Evolutionary conservation across 352 stramenopile genomes (phyloP).

Genomic region (Phytopythium litorale): DNA sequence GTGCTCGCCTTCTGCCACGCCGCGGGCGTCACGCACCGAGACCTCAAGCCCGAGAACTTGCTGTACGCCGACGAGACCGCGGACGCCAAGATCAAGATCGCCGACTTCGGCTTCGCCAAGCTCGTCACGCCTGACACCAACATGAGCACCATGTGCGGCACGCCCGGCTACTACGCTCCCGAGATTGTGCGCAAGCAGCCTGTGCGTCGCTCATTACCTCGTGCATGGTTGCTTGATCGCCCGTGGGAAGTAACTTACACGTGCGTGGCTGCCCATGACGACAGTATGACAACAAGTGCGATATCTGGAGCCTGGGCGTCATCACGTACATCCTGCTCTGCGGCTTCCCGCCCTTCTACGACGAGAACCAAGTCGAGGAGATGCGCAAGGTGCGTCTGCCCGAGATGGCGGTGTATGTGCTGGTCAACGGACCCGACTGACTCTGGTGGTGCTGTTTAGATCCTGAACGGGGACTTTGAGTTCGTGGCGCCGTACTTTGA

Average conservation of each 20-base stretch:
- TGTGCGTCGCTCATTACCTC: constrained; percentile 12
- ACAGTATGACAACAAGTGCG: constrained; percentile 93
- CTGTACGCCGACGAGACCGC: constrained; percentile 84
- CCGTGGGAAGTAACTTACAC: not conserved
- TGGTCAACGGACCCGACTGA: not conserved
- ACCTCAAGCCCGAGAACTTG: constrained; percentile 97
- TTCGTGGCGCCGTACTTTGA: constrained; percentile 94
- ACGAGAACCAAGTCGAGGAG: constrained; percentile 86
- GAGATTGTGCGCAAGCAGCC: constrained; percentile 93
- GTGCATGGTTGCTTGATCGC: not conserved
- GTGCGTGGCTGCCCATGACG: not conserved
- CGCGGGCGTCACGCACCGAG: constrained; percentile 90
- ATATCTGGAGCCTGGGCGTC: constrained; percentile 94
- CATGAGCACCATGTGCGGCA: constrained; percentile 90
- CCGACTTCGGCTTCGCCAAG: constrained; percentile 90
- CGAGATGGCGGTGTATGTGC: not conserved
- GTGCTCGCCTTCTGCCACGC: constrained; percentile 87
- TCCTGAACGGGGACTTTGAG: constrained; percentile 79
- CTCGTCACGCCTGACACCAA: constrained; percentile 73
- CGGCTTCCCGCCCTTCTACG: constrained; percentile 96
- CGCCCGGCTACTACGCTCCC: constrained; percentile 95
- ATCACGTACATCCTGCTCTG: constrained; percentile 94
- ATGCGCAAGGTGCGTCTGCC: constrained; percentile 56
- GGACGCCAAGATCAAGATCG: constrained; percentile 92
- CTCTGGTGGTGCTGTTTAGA: constrained; percentile 19